Evolutionary conservation across 2,329 filamentous ascomycete genomes (phyloP), one percentile per base, ranked within the genome.

Genomic region (Colletotrichum cordylinicola): DNA sequence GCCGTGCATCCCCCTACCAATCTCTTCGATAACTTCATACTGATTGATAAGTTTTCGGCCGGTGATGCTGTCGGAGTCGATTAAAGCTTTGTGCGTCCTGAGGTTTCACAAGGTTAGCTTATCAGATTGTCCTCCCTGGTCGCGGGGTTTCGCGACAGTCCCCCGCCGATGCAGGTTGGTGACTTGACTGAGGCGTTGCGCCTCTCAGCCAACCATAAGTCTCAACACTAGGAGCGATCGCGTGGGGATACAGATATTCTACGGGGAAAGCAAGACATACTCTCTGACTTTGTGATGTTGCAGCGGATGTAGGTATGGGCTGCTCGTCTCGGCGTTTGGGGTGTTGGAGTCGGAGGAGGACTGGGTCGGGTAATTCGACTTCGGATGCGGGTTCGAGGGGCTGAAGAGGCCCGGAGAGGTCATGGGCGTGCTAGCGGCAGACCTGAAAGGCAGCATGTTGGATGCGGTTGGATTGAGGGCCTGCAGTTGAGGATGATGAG

Each of bases 21-120:
- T 95, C 85, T 99, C 97, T 84, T 98, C 95, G 78, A 98, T 94
- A 80, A 99, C 95, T 85, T 98, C 95, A 86, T 99, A 99, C 82
- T 98, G 94, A 82, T 99, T 99, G 88, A 99, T 98, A 69, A 96
- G 90, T 86, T 99, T 99, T 78, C 97, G 95, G 75, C 97, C 97
- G 7, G 96, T 98, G 77, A 95, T 90, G 70, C 91, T 91, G 84
- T 98, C 96, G 77, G 96, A 93, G 81, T 98, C 96, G 79, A 98
- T 95, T 81, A 96, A 93, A 69, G 95, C 96, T 78, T 96, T 95
- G 85, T 98, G 95, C 12, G 96, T 98, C 86, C 93, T 95, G 78
- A 16, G 52, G 29, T 48, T 37, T 69, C 21, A 60, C 58, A 52
- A 52, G 27, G 29, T 75, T 62, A 76, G 74, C 62, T 70, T 62